Base-by-base conservation (phyloP, 1,284 basidiomycete genomes). In the Leccinum subrobustum region DNA sequence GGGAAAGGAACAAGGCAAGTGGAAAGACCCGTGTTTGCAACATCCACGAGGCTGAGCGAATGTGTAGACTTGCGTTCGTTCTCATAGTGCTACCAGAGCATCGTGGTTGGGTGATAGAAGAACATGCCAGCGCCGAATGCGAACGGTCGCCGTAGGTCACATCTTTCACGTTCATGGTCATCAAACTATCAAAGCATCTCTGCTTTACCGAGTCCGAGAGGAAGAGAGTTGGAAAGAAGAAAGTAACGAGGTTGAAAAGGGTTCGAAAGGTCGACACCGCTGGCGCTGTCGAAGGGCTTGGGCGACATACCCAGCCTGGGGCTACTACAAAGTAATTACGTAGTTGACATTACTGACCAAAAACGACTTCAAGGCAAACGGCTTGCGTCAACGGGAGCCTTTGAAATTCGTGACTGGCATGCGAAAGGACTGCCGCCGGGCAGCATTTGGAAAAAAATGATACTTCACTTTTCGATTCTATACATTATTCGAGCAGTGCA, bases 131-230 rank as follows among this genome's bases (percentile, higher is more conserved):
- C 54, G 37, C 25, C 6, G 18, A 44, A 47, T 50, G 8, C 25
- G n/a, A 52, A 52, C 27, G 27, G 50, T 7, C n/a, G 18, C 18
- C 1, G 54, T n/a, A 29, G 39, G 18, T 3, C 33, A 56, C 37
- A 52, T 7, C 4, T 29, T 50, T 54, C 51, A 50, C 2, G 52
- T 39, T 70, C 68, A 68, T 60, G 39, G 16, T 42, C 37, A 35
- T 35, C 33, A 35, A 39, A 39, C 35, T 37, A 56, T 47, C 11
- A 29, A 31, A 23, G 18, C 29, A 29, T 29, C 29, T 29, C 29
- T 29, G 29, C 29, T 42, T 42, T 23, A 50, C 14, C 25, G 48
- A 48, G 44, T 23, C 44, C 11, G 20, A 48, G 20, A 16, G 20
- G 20, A 44, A 44, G 11, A 44, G 42, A 11, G 18, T 12, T 20